Conservation (phyloP, 1,139 yeast genomes). For the Yamadazyma conglobata region DNA sequence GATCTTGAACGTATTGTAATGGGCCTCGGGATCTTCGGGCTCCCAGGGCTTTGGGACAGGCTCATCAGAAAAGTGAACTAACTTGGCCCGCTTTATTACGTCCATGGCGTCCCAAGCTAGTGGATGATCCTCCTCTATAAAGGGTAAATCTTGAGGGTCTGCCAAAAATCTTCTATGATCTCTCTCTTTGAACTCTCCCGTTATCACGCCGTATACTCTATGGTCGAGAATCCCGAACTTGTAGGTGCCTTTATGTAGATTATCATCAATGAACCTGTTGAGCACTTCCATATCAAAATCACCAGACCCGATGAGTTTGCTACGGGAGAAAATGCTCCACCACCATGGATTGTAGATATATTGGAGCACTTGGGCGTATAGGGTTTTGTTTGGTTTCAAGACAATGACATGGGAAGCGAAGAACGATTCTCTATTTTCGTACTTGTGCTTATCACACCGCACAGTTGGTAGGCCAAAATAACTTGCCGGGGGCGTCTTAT, state of each 20-base stretch:
- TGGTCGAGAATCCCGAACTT: slow-evolving; percentile 42
- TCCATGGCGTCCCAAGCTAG: slow-evolving; percentile 27
- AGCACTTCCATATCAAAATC: slow-evolving; percentile 53
- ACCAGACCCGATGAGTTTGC: slow-evolving; percentile 17
- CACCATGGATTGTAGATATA: slow-evolving; percentile 30
- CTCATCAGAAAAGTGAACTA: slow-evolving; percentile 42
- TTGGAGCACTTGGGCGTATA: slow-evolving; percentile 27
- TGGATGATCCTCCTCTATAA: slow-evolving; percentile 18
- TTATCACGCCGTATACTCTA: slow-evolving; percentile 42
- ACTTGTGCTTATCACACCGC: slow-evolving; percentile 27
- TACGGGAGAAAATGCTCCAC: slow-evolving; percentile 25
- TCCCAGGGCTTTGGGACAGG: slow-evolving; percentile 51
- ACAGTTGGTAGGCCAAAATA: slow-evolving; percentile 17
- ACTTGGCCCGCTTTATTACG: slow-evolving; percentile 19
- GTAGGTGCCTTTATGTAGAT: slow-evolving; percentile 2
- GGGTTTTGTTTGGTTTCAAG: slow-evolving; percentile 31
- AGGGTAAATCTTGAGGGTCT: slow-evolving; percentile 35
- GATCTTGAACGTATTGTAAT: slow-evolving; percentile 26
- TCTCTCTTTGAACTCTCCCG: slow-evolving; percentile 45
- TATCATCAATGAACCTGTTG: slow-evolving; percentile 27
- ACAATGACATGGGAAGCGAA: slow-evolving; percentile 47
- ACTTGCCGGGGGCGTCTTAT: slow-evolving; percentile 3
- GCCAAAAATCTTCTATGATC: slow-evolving; percentile 23
- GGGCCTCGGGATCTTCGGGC: slow-evolving; percentile 17
- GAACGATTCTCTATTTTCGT: slow-evolving; percentile 26